Evolutionary conservation across 176 grass and related monocot genomes (phyloP).

Genomic region (Raddia distichophylla): DNA sequence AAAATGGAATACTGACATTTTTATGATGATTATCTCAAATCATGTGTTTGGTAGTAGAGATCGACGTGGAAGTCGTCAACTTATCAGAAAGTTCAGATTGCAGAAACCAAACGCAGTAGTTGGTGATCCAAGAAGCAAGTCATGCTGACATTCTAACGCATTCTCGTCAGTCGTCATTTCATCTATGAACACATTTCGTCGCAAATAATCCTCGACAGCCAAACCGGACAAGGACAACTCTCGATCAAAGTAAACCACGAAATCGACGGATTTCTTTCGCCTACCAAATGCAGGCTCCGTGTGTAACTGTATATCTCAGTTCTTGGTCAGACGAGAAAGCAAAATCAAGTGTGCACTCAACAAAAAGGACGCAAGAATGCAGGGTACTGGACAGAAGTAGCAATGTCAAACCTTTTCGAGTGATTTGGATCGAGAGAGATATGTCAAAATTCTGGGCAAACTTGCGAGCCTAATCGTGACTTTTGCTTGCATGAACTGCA

Average conservation of each 20-base stretch:
- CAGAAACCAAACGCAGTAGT: not conserved
- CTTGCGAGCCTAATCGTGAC: not conserved
- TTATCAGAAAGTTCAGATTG: not conserved
- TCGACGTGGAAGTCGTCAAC: not conserved
- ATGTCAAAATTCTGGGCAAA: not conserved
- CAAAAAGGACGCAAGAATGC: constrained; percentile 1
- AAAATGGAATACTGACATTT: not conserved
- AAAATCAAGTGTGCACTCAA: constrained; percentile 40
- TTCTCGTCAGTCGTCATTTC: not conserved
- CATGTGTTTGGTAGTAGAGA: not conserved
- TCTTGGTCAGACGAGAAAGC: constrained; percentile 31
- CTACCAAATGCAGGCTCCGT: not conserved
- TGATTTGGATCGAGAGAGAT: constrained; percentile 21
- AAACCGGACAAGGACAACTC: constrained; percentile 21
- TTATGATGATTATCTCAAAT: not conserved
- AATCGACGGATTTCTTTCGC: not conserved
- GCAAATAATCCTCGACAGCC: not conserved
- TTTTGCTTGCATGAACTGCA: constrained; percentile 26
- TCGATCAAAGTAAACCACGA: constrained; percentile 4
- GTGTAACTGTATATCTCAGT: not conserved
- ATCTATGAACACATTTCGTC: not conserved
- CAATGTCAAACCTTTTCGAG: constrained; percentile 11
- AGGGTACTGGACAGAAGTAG: constrained; percentile 16
- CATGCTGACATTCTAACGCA: constrained; percentile 28
- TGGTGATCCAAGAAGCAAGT: not conserved